Conservation (phyloP, 352 stramenopile species). For the Pythium insidiosum region DNA sequence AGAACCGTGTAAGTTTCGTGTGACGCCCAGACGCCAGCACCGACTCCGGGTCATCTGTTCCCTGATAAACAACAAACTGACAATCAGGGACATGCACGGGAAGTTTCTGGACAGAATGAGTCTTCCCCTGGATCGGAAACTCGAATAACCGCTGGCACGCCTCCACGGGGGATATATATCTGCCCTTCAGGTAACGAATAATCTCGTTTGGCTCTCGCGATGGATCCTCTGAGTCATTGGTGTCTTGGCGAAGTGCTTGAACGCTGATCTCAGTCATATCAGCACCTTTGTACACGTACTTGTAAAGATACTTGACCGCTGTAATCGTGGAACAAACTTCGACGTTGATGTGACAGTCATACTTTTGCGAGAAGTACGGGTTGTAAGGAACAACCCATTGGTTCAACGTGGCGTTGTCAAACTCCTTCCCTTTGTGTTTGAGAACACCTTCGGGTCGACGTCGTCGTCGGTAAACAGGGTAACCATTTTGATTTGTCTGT, state of each 20-base stretch:
- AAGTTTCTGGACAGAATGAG: conserved; percentile 2
- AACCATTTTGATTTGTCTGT: too few relatives aligned
- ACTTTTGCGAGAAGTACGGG: conserved; percentile 37
- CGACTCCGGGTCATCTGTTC: background rate
- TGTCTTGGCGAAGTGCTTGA: conserved; percentile 2
- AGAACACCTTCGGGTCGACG: too few relatives aligned
- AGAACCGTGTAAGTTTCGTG: conserved; percentile 5
- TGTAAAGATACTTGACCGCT: conserved; percentile 50
- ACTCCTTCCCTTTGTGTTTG: too few relatives aligned
- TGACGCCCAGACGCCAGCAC: background rate
- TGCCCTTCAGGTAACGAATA: conserved; percentile 10
- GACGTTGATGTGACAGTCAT: conserved; percentile 46
- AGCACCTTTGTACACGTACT: too few relatives aligned
- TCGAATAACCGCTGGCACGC: conserved; percentile 17
- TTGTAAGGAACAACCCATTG: conserved; percentile 51
- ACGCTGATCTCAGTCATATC: conserved; percentile 19
- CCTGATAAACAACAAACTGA: background rate
- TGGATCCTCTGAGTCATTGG: background rate
- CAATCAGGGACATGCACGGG: conserved; percentile 2
- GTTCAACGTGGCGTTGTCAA: conserved; percentile 18
- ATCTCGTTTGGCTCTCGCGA: conserved; percentile 16
- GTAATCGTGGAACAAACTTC: conserved; percentile 24
- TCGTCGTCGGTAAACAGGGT: too few relatives aligned
- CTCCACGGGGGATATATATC: conserved; percentile 27
- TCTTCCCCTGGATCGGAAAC: conserved; percentile 16